Percentiles rank a stretch among this genome's conserved stretches.
Evolutionary conservation across 495 filamentous ascomycete genomes (phyloP).

Genomic region (Annulohypoxylon stygium): DNA sequence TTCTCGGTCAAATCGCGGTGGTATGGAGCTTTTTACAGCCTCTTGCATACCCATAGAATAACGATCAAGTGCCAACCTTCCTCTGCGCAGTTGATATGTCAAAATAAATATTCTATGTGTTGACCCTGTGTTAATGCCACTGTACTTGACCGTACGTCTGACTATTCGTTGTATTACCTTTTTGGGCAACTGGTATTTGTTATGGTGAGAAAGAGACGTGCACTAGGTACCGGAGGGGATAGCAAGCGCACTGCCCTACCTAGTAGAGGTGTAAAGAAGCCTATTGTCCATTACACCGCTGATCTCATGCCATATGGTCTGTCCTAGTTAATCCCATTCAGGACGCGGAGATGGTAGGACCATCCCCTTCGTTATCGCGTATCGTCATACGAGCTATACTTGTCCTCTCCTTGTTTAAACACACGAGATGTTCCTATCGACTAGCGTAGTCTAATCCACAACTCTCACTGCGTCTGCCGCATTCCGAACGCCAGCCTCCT

Average conservation of each 20-base stretch:
- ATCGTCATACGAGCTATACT: background rate
- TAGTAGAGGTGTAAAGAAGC: background rate
- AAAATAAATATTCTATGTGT: background rate
- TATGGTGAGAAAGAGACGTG: background rate
- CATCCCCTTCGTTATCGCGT: background rate
- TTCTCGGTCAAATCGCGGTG: slow-evolving; percentile 16
- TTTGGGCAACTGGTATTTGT: background rate
- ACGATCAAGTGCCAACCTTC: background rate
- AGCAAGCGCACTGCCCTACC: background rate
- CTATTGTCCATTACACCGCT: background rate
- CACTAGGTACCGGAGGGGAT: background rate
- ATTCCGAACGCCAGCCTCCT: background rate
- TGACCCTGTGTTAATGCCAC: background rate
- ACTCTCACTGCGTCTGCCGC: background rate
- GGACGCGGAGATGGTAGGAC: background rate
- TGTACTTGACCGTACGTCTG: background rate
- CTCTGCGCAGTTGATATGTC: background rate
- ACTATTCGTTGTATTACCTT: background rate
- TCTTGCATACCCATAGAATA: background rate
- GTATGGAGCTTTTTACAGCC: background rate
- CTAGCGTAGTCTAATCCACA: background rate
- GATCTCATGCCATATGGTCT: slow-evolving; percentile 3
- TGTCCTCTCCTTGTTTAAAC: background rate
- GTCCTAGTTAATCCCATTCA: background rate
- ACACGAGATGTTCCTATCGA: background rate